Conservation (phyloP, 495 filamentous ascomycete species). For the Penicillium longicatenatum region DNA sequence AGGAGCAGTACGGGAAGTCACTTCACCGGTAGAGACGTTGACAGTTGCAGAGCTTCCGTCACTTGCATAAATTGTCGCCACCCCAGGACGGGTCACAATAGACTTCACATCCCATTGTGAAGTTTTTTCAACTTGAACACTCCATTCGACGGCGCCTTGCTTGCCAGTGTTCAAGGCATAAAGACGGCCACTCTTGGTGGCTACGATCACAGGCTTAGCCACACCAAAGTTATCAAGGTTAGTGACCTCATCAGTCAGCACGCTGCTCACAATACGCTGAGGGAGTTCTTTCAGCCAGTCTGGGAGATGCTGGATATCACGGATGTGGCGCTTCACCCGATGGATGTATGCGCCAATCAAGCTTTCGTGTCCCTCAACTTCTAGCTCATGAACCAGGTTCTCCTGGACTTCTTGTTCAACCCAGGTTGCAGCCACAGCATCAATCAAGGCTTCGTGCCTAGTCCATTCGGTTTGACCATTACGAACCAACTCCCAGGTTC, state of each 20-base stretch:
- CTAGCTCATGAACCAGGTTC: conserved; percentile 74
- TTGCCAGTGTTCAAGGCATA: conserved; percentile 77
- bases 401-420: conserved; percentile 70
- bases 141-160: conserved; percentile 77
- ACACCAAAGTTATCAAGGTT: conserved; percentile 83
- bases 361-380: conserved; percentile 83
- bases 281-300: conserved; percentile 69
- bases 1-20: conserved; percentile 41
- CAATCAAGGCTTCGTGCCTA: conserved; percentile 77
- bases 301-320: conserved; percentile 79
- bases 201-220: conserved; percentile 77
- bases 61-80: conserved; percentile 58
- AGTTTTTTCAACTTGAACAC: conserved; percentile 57
- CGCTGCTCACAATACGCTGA: conserved; percentile 63
- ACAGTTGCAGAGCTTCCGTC: conserved; percentile 60
- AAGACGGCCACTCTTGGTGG: conserved; percentile 76
- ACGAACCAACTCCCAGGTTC: conserved; percentile 81
- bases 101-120: conserved; percentile 68
- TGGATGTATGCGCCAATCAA: conserved; percentile 80
- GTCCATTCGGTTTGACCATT: conserved; percentile 82
- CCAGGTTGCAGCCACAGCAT: conserved; percentile 74
- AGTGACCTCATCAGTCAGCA: conserved; percentile 62
- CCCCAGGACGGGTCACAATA: conserved; percentile 60
- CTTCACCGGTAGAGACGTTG: conserved; percentile 58
- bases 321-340: conserved; percentile 77